Base-by-base conservation (phyloP, 2,329 filamentous ascomycete species). In the Ampelomyces quisqualis region DNA sequence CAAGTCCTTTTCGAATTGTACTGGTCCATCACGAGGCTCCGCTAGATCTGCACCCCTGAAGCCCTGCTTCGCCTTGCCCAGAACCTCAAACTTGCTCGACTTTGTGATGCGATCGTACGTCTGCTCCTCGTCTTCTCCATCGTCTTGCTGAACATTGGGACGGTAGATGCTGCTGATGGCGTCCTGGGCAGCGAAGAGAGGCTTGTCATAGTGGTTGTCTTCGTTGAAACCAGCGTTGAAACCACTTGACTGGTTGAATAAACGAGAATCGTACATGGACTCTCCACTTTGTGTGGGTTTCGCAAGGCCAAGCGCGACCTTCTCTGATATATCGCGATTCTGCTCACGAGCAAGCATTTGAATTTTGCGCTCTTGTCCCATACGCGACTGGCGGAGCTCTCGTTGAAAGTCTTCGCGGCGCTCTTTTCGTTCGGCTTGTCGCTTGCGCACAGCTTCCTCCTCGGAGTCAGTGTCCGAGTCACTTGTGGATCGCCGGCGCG, bases 141-240 rank as follows among this genome's bases (percentile, higher is more conserved):
- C 84, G 30, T 85, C 81, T 41, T 85, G 83, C 29, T 78, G 76
- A 17, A 86, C 81, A 15, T 80, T 80, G 1, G 91, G 89, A 22
- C 90, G 80, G 70, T 98, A 98, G 54, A 98, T 97, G 67, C 85
- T 91, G 72, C 82, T 93, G 58, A 96, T 89, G 7, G 89, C 91
- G 64, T 97, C 91, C 65, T 96, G 90, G 10, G 93, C 91, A 1
- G 90, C 90, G 66, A 98, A 98, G 6, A 98, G 75, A 14, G 93
- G 93, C 71, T 97, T 97, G 69, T 97, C 93, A 72, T 97, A 98
- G 0, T 85, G 83, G 63, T 98, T 93, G 68, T 98, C 93, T 69
- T 98, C 93, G 68, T 98, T 98, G 77, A 96, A 90, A 0, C 91
- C 93, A 37, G 84, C 80, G 55, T 90, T 85, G 65, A 98, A 94